Base-by-base conservation (phyloP, 768 basidiomycete species). In the Suillus plorans region DNA sequence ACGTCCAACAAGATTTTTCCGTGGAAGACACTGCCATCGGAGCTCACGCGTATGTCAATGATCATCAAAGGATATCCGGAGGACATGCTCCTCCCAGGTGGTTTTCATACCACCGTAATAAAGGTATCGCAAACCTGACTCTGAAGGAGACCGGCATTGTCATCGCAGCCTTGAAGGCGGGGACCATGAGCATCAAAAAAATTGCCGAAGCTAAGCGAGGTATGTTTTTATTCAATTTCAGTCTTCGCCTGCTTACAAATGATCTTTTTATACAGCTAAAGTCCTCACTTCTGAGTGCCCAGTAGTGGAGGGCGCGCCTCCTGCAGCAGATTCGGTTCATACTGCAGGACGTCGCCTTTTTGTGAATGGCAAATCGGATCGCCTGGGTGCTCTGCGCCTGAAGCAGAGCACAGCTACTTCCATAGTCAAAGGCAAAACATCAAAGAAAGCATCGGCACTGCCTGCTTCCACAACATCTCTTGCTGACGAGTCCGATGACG, bases 11-110 rank as follows among this genome's bases (percentile, higher is more conserved):
- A 14, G 20, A 53, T 28, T 8, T 62, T 62, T 52, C 61, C 49
- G 20, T 62, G 61, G 61, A 49, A 47, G 22, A 62, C 47, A 7
- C 47, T 62, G 3, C 25, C 45, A 31, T 16, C 18, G 5, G 53
- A 50, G 36, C 61, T 62, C n/a, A 39, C 20, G 2, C 12, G 16
- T 12, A 47, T 37, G 13, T 36, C 18, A 3, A 12, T 60, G n/a
- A 4, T 60, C 58, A 60, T 60, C 25, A 44, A 60, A 13, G 39
- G 59, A 7, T 60, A 60, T 60, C 59, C 10, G 6, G 25, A 60
- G 4, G 39, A 60, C 3, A 39, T 60, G 25, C 31, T 60, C 8
- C 37, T 60, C 39, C 59, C 59, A 4, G 36, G 59, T 2, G 59
- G 20, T 0, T 5, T 44, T 2, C 31, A 41, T 22, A 22, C 59